Base-by-base conservation (phyloP, 148 eudicot species). In the Vaccinium darrowii region DNA sequence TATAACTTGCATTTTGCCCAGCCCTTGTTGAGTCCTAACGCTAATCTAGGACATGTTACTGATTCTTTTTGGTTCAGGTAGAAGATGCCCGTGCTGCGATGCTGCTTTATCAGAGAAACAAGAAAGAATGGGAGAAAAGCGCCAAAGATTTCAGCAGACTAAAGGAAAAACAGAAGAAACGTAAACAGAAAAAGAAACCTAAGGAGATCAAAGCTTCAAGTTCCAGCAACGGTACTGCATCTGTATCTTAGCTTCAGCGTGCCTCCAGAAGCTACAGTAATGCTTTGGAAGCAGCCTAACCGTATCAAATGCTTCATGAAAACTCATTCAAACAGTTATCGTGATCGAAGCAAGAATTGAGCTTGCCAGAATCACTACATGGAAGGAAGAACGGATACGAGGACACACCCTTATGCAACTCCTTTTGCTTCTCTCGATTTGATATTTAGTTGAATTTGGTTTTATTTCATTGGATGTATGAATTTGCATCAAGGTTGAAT, bases 81-180 rank as follows among this genome's bases (percentile, higher is more conserved):
- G 98, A 96, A 90, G 99, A 96, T 88, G 97, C 98, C 62, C 95
- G 99, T 13, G 97, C 99, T 53, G 99, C 98, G 18, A 96, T 96
- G 99, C 43, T 92, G 84, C 94, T 96, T 62, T 96, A 96, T 86
- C 93, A 92, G 90, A 96, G 85, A 84, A 90, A 91, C 86, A 92
- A 84, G 75, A 93, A 84, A 82, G 90, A 88, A 82, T 96, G 98
- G 99, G 99, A 96, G 89, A 92, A 75, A 87, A 87, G 90, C 83
- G 85, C 87, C 87, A 96, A 93, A 85, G 97, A 93, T 84, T 90
- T 83, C 33, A 54, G 73, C 19, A 90, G 88, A 86, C 92, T 92
- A 18, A 83, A 86, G 86, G 89, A 88, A 84, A 96, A 94, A 86
- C 98, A 93, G 87, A 96, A 92, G 91, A 90, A 91, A 84, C 91